A percentile compares a stretch with the other conserved stretches of the same genome.
These are phyloP conservation scores for Castanea mollissima DNA, from an alignment of 306 rosid genomes.

Conservation along the genomic window DNA sequence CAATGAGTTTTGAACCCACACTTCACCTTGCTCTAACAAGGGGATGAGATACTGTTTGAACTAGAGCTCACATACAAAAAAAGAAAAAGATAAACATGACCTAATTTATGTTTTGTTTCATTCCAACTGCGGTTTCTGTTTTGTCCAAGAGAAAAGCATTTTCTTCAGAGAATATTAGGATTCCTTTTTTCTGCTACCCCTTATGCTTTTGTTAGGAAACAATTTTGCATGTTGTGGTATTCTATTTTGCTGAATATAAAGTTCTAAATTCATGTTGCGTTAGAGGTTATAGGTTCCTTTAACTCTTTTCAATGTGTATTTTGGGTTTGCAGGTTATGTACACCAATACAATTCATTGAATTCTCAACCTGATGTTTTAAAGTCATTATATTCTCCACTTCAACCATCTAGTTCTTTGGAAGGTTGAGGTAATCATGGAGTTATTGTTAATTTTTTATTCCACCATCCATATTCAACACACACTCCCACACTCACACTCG, in stretches of 20 bases:
- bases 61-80: too few relatives aligned
- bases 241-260: not conserved
- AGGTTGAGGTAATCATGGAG: constrained; percentile 74
- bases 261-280: not conserved
- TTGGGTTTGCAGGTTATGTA: constrained; percentile 64
- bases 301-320: constrained; percentile 11
- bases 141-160: not conserved
- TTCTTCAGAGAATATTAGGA: not conserved
- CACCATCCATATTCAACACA: not conserved
- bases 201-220: not conserved
- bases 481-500: not conserved
- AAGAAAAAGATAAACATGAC: not conserved
- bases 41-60: too few relatives aligned
- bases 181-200: not conserved
- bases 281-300: constrained; percentile 2
- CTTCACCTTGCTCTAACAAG: too few relatives aligned
- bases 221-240: not conserved
- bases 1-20: too few relatives aligned
- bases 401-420: constrained; percentile 95
- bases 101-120: not conserved
- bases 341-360: constrained; percentile 91
- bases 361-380: constrained; percentile 94
- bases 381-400: constrained; percentile 94
- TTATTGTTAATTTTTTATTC: constrained; percentile 23
- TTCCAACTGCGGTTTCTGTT: not conserved